Evolutionary conservation across 2,329 filamentous ascomycete species (phyloP).

Genomic region (Alternaria arbusti): DNA sequence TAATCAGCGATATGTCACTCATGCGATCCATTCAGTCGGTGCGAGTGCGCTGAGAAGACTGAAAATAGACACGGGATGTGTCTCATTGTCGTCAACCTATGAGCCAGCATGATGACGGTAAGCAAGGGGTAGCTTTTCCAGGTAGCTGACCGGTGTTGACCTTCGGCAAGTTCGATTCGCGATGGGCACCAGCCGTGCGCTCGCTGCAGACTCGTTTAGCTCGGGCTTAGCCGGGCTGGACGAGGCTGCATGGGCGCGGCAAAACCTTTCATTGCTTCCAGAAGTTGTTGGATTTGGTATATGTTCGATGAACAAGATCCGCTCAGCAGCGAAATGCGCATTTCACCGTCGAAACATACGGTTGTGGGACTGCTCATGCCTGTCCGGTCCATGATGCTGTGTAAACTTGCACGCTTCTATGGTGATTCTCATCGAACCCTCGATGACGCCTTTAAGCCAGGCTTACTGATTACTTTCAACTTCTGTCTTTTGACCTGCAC

Average conservation of each 20-base stretch:
- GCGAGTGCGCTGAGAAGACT: neutral
- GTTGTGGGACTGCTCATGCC: neutral
- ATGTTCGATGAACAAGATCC: conserved; percentile 9
- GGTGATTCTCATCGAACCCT: neutral
- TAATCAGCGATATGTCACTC: neutral
- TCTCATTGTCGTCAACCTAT: neutral
- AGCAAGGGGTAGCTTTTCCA: conserved; percentile 11
- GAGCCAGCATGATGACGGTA: neutral
- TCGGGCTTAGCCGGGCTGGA: neutral
- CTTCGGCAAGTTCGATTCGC: conserved; percentile 6
- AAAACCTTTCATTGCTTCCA: conserved; percentile 19
- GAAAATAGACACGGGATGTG: neutral
- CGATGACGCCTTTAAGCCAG: neutral
- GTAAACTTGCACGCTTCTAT: neutral
- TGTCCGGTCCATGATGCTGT: neutral
- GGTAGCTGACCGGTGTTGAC: conserved; percentile 7
- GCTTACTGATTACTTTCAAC: neutral
- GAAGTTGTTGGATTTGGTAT: conserved; percentile 8
- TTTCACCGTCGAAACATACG: neutral
- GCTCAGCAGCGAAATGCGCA: neutral
- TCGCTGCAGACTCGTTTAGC: neutral
- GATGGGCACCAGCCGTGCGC: neutral
- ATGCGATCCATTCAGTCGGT: neutral
- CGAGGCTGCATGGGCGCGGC: neutral
- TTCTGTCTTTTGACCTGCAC: neutral